A percentile compares a stretch with the other conserved stretches of the same genome.
phyloP scores from a whole-genome alignment of 176 grass and related monocot genomes.

The Eragrostis nindensis region DNA sequence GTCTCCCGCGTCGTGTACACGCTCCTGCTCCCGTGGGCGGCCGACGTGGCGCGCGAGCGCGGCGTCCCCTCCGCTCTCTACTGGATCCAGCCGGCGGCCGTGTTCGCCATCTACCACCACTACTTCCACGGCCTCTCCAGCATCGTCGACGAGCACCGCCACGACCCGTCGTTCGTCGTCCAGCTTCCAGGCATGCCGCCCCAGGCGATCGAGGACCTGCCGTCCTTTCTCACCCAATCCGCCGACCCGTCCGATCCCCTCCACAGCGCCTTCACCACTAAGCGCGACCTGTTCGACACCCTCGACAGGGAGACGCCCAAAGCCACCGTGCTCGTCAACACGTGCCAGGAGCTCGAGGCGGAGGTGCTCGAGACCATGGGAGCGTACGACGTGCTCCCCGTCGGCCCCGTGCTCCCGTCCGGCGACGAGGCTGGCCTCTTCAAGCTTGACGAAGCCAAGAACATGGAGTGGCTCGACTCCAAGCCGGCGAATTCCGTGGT shows the following conservation, averaged over 20 bases:
- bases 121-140: conserved; percentile 57
- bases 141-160: conserved; percentile 27
- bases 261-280: conserved; percentile 33
- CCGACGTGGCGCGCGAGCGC: conserved; percentile 45
- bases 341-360: conserved; percentile 48
- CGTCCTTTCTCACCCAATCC: conserved; percentile 47
- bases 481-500: conserved; percentile 53
- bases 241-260: conserved; percentile 17
- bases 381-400: conserved; percentile 23
- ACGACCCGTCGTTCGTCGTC: conserved; percentile 48
- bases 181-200: conserved; percentile 47
- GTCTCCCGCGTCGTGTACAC: conserved; percentile 63
- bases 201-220: conserved; percentile 39
- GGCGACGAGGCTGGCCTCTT: conserved; percentile 42
- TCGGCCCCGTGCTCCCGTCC: conserved; percentile 56
- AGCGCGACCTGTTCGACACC: conserved; percentile 38
- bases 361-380: conserved; percentile 21
- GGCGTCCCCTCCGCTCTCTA: conserved; percentile 58
- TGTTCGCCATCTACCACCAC: conserved; percentile 63
- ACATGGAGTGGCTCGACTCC: conserved; percentile 69
- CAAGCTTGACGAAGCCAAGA: conserved; percentile 43
- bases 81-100: conserved; percentile 74
- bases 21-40: conserved; percentile 60
- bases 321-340: conserved; percentile 50
- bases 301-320: conserved; percentile 26